A percentile compares a stretch with the other conserved stretches of the same genome.
These are phyloP conservation scores for Bullera alba DNA, from an alignment of 768 basidiomycete species.

Conservation along the genomic window DNA sequence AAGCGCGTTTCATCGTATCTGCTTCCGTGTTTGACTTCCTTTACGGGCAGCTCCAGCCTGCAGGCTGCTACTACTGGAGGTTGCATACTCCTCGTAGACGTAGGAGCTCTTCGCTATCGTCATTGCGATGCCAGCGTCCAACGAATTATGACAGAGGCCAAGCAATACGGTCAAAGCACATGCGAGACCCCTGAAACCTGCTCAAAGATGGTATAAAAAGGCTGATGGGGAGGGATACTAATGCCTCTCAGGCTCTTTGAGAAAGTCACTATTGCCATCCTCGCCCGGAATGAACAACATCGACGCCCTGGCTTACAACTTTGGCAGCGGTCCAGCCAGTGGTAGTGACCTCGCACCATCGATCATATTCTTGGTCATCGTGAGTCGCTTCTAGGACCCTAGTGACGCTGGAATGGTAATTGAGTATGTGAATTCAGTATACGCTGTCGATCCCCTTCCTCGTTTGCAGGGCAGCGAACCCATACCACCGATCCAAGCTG, in stretches of 20 bases:
- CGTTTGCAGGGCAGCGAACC: conserved; percentile 6
- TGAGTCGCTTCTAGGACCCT: conserved; percentile 1
- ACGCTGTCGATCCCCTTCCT: conserved; percentile 4
- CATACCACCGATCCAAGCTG: not conserved
- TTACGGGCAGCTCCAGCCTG: too few species aligned
- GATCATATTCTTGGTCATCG: conserved; percentile 17
- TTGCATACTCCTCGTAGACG: too few species aligned
- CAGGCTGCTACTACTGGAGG: too few species aligned
- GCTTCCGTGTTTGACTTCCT: too few species aligned
- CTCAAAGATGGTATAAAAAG: too few species aligned
- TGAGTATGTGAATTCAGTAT: conserved; percentile 12
- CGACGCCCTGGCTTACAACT: not conserved
- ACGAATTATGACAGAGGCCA: too few species aligned
- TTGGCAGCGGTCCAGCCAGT: not conserved
- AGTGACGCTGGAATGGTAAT: not conserved
- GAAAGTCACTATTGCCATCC: too few species aligned
- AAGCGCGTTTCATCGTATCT: too few species aligned
- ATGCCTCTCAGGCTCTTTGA: too few species aligned
- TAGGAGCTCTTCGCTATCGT: too few species aligned
- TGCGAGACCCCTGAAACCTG: not conserved
- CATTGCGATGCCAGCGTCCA: too few species aligned
- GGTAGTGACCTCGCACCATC: conserved; percentile 20
- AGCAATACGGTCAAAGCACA: not conserved
- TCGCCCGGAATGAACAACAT: not conserved
- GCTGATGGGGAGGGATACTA: too few species aligned